These are phyloP conservation scores for Aspergillus funiculosus DNA, from an alignment of 495 filamentous ascomycete genomes.

Conservation along the genomic window DNA sequence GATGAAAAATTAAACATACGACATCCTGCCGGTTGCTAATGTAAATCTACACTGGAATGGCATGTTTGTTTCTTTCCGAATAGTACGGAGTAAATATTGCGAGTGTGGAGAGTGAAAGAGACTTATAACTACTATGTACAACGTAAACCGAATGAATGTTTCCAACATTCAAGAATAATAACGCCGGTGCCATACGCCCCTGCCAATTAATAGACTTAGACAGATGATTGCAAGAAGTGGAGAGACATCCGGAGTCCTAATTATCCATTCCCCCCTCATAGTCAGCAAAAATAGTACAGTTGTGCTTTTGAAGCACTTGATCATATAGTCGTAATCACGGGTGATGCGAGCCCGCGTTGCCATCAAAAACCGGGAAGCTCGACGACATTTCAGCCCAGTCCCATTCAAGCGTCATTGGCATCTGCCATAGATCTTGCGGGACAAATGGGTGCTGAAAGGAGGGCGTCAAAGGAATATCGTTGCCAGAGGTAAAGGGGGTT, in stretches of 20 bases:
- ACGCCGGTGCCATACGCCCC: constrained; percentile 7
- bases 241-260: not conserved
- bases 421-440: constrained; percentile 93
- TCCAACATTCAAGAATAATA: not conserved
- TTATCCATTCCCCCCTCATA: constrained; percentile 2
- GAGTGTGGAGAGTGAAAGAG: constrained; percentile 7
- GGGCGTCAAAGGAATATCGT: constrained; percentile 38
- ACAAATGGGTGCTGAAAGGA: constrained; percentile 84
- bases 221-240: constrained; percentile 3
- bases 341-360: constrained; percentile 10
- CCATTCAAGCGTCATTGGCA: constrained; percentile 97
- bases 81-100: too few relatives aligned
- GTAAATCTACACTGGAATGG: not conserved
- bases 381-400: constrained; percentile 85
- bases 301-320: not conserved
- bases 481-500: constrained; percentile 29
- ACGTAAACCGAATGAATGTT: constrained; percentile 1
- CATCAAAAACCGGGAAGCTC: constrained; percentile 44
- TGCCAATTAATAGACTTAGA: constrained; percentile 4
- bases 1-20: not conserved
- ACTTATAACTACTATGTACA: constrained; percentile 1
- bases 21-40: not conserved
- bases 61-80: not conserved
- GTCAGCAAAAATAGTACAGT: not conserved
- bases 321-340: constrained; percentile 13